Evolutionary conservation across 2,329 filamentous ascomycete species (phyloP).

Genomic region (Penicillium brevicompactum): DNA sequence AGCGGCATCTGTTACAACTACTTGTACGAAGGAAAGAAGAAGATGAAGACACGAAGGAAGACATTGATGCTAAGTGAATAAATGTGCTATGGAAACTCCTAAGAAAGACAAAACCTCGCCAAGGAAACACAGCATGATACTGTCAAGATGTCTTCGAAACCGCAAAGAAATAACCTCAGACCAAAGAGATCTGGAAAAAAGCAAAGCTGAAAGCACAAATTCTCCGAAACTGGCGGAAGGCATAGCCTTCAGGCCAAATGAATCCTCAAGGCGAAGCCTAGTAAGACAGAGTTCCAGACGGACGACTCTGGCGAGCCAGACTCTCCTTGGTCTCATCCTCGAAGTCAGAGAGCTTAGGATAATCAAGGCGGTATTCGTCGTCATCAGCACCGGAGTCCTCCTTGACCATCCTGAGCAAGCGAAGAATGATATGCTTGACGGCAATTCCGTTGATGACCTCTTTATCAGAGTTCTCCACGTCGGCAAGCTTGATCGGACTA

Average conservation of each 20-base stretch:
- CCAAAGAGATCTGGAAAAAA: too few relatives aligned
- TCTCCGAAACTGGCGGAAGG: too few relatives aligned
- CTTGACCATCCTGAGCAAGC: conserved; percentile 30
- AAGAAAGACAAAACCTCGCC: too few relatives aligned
- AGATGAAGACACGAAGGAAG: not conserved
- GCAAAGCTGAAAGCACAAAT: too few relatives aligned
- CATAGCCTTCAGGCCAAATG: too few relatives aligned
- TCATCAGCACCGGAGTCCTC: conserved; percentile 26
- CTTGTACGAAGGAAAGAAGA: not conserved
- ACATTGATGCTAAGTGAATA: not conserved
- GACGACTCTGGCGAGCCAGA: not conserved
- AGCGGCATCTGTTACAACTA: not conserved
- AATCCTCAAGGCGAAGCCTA: not conserved
- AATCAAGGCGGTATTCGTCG: not conserved
- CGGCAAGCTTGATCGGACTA: conserved; percentile 28
- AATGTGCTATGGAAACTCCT: not conserved
- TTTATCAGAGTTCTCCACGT: conserved; percentile 7
- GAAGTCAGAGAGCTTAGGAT: not conserved
- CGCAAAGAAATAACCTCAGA: too few relatives aligned
- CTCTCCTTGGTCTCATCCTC: not conserved
- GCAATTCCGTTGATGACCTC: conserved; percentile 23
- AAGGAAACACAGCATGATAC: too few relatives aligned
- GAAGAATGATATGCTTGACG: conserved; percentile 28
- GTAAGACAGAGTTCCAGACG: not conserved
- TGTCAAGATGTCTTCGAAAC: too few relatives aligned